phyloP scores from a whole-genome alignment of 352 stramenopile species.

The Globisporangium nunn region DNA sequence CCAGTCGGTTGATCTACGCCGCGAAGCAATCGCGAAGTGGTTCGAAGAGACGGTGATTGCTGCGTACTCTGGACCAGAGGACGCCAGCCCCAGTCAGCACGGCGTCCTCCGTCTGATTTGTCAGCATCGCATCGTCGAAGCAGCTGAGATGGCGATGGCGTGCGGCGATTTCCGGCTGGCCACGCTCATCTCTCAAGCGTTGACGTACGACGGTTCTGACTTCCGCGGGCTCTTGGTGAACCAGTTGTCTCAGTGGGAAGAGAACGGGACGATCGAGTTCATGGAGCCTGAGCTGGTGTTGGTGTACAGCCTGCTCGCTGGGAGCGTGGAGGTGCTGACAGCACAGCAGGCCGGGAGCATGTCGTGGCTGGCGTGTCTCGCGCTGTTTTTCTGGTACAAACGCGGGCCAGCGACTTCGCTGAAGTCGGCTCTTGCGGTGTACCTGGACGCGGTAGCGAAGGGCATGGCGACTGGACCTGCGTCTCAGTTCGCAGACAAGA shows the following conservation, averaged over 20 bases:
- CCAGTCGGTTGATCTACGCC: slow-evolving; percentile 58
- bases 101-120: slow-evolving; percentile 35
- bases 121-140: slow-evolving; percentile 52
- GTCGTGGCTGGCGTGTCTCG: slow-evolving; percentile 54
- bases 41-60: slow-evolving; percentile 46
- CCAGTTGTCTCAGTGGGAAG: slow-evolving; percentile 54
- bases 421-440: slow-evolving; percentile 33
- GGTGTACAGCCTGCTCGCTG: slow-evolving; percentile 59
- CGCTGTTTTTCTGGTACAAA: slow-evolving; percentile 70
- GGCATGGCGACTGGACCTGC: slow-evolving; percentile 22
- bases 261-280: slow-evolving; percentile 37
- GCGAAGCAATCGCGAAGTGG: slow-evolving; percentile 71
- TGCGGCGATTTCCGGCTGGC: slow-evolving; percentile 56
- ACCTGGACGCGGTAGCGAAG: slow-evolving; percentile 36
- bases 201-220: slow-evolving; percentile 40
- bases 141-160: slow-evolving; percentile 49
- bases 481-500: slow-evolving; percentile 30
- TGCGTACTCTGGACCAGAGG: slow-evolving; percentile 7
- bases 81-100: slow-evolving; percentile 16
- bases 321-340: slow-evolving; percentile 51
- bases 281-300: slow-evolving; percentile 56
- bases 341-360: slow-evolving; percentile 33
- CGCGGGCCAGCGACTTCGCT: slow-evolving; percentile 39
- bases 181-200: slow-evolving; percentile 55
- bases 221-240: slow-evolving; percentile 41